phyloP scores from a whole-genome alignment of 768 basidiomycete species.

The Gloeophyllum trabeum region DNA sequence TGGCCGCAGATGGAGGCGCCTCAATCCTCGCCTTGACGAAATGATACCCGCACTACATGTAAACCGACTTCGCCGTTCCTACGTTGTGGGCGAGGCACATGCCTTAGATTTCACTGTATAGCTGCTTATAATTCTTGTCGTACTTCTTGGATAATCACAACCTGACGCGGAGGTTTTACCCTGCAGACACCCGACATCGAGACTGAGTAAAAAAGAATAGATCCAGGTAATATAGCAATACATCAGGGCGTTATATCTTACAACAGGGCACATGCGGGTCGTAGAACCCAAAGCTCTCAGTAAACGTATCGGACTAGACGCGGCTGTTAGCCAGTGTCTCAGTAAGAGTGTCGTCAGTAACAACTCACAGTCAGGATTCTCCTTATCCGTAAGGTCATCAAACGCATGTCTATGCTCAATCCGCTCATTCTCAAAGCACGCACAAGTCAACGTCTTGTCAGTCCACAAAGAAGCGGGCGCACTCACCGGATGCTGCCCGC shows the following conservation, averaged over 20 bases:
- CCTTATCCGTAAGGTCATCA: conserved; percentile 34
- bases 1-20: conserved; percentile 56
- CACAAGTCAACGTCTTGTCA: conserved; percentile 4
- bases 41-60: background rate
- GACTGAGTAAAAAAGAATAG: too few species aligned
- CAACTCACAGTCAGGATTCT: conserved; percentile 28
- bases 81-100: background rate
- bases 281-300: too few species aligned
- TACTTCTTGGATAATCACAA: too few species aligned
- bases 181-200: too few species aligned
- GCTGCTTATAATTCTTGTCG: too few species aligned
- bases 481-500: conserved; percentile 20
- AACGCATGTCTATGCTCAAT: conserved; percentile 31
- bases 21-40: conserved; percentile 32
- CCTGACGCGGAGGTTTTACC: too few species aligned
- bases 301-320: background rate
- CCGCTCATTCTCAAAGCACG: conserved; percentile 14
- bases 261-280: too few species aligned
- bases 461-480: conserved; percentile 2
- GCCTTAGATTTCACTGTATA: background rate
- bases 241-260: too few species aligned
- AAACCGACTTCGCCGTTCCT: background rate
- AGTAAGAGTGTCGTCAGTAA: background rate
- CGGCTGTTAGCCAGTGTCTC: background rate
- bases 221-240: too few species aligned